These are phyloP conservation scores for Chiua virens DNA, from an alignment of 768 basidiomycete species.

Conservation along the genomic window DNA sequence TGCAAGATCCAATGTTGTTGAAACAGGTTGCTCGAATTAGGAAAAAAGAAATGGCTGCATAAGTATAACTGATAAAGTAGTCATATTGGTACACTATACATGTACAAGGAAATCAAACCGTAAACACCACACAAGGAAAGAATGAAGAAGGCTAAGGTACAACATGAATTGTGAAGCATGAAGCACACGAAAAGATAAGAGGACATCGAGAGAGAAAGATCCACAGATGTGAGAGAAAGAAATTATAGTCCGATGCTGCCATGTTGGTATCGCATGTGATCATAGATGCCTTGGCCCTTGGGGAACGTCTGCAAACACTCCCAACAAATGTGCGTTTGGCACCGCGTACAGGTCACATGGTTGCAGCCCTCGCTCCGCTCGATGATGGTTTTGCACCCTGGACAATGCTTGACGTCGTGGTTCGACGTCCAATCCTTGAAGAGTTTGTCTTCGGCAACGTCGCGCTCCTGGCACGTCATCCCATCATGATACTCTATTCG, in stretches of 20 bases:
- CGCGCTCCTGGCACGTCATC: slow-evolving; percentile 59
- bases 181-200: too few species aligned
- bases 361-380: slow-evolving; percentile 78
- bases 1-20: background rate
- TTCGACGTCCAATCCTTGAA: slow-evolving; percentile 64
- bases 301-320: slow-evolving; percentile 72
- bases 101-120: background rate
- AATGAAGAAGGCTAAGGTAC: background rate
- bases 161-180: slow-evolving; percentile 6
- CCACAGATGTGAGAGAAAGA: background rate
- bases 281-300: slow-evolving; percentile 68
- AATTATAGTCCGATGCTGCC: slow-evolving; percentile 55
- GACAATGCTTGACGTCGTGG: slow-evolving; percentile 74
- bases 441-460: slow-evolving; percentile 48
- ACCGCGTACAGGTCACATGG: slow-evolving; percentile 77
- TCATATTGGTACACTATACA: slow-evolving; percentile 1
- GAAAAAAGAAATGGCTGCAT: slow-evolving; percentile 9
- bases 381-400: slow-evolving; percentile 67
- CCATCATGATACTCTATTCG: slow-evolving; percentile 63
- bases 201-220: slow-evolving; percentile 6
- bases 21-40: background rate
- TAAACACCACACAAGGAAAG: slow-evolving; percentile 10
- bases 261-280: slow-evolving; percentile 69
- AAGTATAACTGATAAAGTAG: slow-evolving; percentile 29
- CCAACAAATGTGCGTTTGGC: slow-evolving; percentile 82